Percentiles rank a stretch among this genome's conserved stretches.
These are phyloP conservation scores for Stagonosporopsis cucurbitacearum DNA, from an alignment of 2,329 filamentous ascomycete species.

Conservation along the genomic window DNA sequence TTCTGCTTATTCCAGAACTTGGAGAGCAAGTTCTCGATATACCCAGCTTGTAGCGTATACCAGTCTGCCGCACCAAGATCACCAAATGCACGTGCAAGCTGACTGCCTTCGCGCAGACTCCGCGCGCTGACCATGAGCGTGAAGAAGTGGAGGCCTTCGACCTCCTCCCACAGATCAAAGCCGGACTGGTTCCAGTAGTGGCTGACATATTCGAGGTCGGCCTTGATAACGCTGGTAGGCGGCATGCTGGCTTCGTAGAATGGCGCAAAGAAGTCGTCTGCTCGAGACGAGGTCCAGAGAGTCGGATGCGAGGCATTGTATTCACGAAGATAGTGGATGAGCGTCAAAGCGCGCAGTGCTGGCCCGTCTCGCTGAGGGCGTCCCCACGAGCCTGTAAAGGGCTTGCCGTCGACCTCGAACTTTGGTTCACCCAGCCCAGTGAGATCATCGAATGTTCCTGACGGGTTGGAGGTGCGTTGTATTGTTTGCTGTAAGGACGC, in stretches of 20 bases:
- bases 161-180: conserved; percentile 57
- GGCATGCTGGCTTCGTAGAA: conserved; percentile 49
- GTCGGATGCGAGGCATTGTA: conserved; percentile 51
- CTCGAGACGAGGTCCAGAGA: conserved; percentile 39
- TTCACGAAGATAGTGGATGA: conserved; percentile 51
- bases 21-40: conserved; percentile 42
- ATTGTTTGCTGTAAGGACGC: conserved; percentile 44
- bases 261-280: conserved; percentile 39
- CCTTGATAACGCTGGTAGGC: conserved; percentile 52
- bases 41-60: conserved; percentile 48
- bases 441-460: conserved; percentile 45
- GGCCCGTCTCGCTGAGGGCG: conserved; percentile 55
- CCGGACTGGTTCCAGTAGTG: conserved; percentile 51
- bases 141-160: conserved; percentile 53
- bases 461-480: conserved; percentile 50
- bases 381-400: conserved; percentile 50
- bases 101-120: conserved; percentile 45
- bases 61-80: conserved; percentile 49
- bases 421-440: conserved; percentile 54
- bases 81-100: conserved; percentile 42
- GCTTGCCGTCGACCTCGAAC: conserved; percentile 49
- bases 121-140: conserved; percentile 48
- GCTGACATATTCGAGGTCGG: conserved; percentile 54
- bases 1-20: conserved; percentile 49
- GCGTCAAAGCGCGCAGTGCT: conserved; percentile 51